Conservation (phyloP, 2,329 filamentous ascomycete genomes). For the Cladosporium phlei region DNA sequence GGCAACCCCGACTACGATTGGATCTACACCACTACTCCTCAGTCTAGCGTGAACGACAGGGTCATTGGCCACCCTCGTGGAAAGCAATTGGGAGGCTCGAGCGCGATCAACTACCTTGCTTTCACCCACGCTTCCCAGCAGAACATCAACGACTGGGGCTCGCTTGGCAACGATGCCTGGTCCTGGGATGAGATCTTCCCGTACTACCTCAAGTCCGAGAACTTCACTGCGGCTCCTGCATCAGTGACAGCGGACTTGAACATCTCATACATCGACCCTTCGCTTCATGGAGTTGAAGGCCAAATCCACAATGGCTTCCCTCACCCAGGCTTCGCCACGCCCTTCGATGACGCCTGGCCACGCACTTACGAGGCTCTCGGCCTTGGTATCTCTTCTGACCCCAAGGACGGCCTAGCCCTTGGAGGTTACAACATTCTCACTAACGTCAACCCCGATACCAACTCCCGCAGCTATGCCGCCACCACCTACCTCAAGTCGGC, state of each 20-base stretch:
- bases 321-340: neutral
- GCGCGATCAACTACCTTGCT: constrained; percentile 15
- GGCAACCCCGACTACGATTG: constrained; percentile 30
- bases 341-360: constrained; percentile 18
- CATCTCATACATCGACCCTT: neutral
- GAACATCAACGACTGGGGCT: constrained; percentile 34
- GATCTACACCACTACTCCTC: constrained; percentile 24
- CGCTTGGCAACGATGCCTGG: constrained; percentile 31
- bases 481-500: constrained; percentile 22
- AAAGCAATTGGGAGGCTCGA: constrained; percentile 16
- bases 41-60: constrained; percentile 10
- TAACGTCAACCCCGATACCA: constrained; percentile 20
- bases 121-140: constrained; percentile 21
- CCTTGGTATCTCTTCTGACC: constrained; percentile 15
- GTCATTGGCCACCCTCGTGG: constrained; percentile 15
- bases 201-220: constrained; percentile 29
- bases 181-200: constrained; percentile 27
- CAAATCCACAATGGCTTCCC: constrained; percentile 12
- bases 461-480: constrained; percentile 24
- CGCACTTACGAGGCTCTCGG: constrained; percentile 16
- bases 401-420: constrained; percentile 16
- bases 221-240: constrained; percentile 26
- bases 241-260: constrained; percentile 14
- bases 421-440: constrained; percentile 18
- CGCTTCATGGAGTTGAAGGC: constrained; percentile 2